Percentiles rank a stretch among this genome's conserved stretches.
Evolutionary conservation across 139 green algal genomes (phyloP).

Genomic region (Tetraselmis chui): DNA sequence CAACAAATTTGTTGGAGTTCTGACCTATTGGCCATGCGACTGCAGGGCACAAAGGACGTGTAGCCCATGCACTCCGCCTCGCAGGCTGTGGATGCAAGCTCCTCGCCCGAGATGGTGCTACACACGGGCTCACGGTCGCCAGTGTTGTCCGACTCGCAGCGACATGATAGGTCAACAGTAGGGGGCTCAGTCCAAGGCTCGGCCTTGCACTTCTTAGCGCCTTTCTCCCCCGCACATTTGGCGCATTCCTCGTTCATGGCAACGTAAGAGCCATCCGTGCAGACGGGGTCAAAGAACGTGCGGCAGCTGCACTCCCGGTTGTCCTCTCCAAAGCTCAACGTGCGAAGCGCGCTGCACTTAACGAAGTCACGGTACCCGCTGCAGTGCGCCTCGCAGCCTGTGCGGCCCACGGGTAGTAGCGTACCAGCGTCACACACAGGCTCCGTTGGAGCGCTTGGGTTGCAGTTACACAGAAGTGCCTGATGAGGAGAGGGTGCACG

Average conservation of each 20-base stretch:
- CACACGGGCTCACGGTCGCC: background rate
- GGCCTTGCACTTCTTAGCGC: background rate
- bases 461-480: background rate
- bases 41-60: background rate
- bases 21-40: background rate
- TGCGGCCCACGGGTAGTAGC: background rate
- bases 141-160: background rate
- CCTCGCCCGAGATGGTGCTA: background rate
- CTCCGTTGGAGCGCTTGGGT: background rate
- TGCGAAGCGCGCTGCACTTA: background rate
- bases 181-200: background rate
- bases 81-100: background rate
- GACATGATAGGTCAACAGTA: background rate
- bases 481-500: background rate
- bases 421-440: background rate
- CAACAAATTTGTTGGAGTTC: no score
- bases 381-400: background rate
- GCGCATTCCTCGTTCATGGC: background rate
- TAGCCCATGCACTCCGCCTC: background rate
- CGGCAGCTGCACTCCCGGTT: background rate
- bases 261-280: background rate
- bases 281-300: background rate
- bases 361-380: background rate
- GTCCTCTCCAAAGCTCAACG: background rate
- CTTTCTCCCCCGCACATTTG: background rate